These are phyloP conservation scores for Botryotinia calthae DNA, from an alignment of 2,329 filamentous ascomycete species.

Conservation along the genomic window DNA sequence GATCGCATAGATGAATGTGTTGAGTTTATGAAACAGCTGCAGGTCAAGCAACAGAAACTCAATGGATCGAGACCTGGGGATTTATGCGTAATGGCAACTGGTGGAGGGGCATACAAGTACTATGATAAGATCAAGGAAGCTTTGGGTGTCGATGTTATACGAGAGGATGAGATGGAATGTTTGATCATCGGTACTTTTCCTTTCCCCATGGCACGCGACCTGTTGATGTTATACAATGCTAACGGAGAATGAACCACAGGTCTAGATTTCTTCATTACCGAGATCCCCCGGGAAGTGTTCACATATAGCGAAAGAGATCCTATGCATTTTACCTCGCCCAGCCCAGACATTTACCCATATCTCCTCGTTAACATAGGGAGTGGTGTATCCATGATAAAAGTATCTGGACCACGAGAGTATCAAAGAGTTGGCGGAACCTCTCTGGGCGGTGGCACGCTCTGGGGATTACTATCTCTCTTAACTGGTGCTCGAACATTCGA, in stretches of 20 bases:
- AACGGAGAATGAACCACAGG: slow-evolving; percentile 48
- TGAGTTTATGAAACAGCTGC: slow-evolving; percentile 82
- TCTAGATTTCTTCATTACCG: slow-evolving; percentile 97
- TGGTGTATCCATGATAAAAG: slow-evolving; percentile 95
- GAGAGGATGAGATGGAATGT: slow-evolving; percentile 98
- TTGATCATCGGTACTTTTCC: slow-evolving; percentile 74
- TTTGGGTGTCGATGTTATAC: slow-evolving; percentile 80
- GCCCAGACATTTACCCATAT: slow-evolving; percentile 88
- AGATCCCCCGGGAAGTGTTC: slow-evolving; percentile 95
- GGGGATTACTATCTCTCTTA: slow-evolving; percentile 87
- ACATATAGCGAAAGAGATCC: slow-evolving; percentile 89
- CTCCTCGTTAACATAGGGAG: slow-evolving; percentile 97
- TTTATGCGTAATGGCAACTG: slow-evolving; percentile 91
- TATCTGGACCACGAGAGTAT: slow-evolving; percentile 82
- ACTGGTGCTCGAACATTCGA: slow-evolving; percentile 96
- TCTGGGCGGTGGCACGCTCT: slow-evolving; percentile 93
- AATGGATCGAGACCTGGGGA: slow-evolving; percentile 71
- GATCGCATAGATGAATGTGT: slow-evolving; percentile 92
- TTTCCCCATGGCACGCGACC: background rate
- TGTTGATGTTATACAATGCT: background rate
- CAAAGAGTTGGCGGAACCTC: slow-evolving; percentile 93
- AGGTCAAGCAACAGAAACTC: slow-evolving; percentile 73
- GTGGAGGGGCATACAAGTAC: slow-evolving; percentile 94
- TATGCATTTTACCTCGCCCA: slow-evolving; percentile 80
- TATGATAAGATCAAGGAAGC: slow-evolving; percentile 86